Base-by-base conservation (phyloP, 768 basidiomycete genomes). In the Artomyces pyxidatus region DNA sequence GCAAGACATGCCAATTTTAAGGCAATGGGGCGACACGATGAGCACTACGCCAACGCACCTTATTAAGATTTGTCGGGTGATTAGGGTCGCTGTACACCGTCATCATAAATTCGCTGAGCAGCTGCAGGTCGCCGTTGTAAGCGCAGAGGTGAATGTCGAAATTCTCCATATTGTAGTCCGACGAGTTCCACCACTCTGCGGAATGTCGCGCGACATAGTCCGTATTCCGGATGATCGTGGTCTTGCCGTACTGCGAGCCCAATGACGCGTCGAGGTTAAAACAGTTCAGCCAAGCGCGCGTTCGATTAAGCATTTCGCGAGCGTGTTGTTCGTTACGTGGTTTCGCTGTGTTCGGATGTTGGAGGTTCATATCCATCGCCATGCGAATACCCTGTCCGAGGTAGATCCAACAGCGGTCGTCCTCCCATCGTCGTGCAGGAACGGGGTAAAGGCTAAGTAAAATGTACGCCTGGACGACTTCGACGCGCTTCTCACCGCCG, bases 251-350 rank as follows among this genome's bases (percentile, higher is more conserved):
- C 64, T 93, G 85, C n/a, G 82, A 85, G 11, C 88, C 83, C 16
- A 86, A 85, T 6, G 91, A 93, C 17, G 91, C 83, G 64, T 97
- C 93, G 40, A 95, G 71, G 64, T 93, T 90, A 68, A 86, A 89
- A 63, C 88, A 91, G 61, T 86, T 89, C 51, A 96, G 67, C 92
- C 92, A 97, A 3, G 86, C 78, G 17, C 92, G 80, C 42, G 90
- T 90, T 37, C 93, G 83, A 62, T 93, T 95, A 47, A 92, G 78
- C 67, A 93, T 80, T 67, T 93, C 87, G 38, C 93, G 80, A 4
- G 86, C 85, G 52, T 90, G 84, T 48, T 77, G 76, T 64, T 94
- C 91, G 59, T 88, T 88, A 8, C 80, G 68, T 10, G 87, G 85
- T 54, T 85, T 82, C 17, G 82, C 80, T 2, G 82, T 57, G 48